Evolutionary conservation across 2,329 filamentous ascomycete genomes (phyloP).

Genomic region (Nemania sp.): DNA sequence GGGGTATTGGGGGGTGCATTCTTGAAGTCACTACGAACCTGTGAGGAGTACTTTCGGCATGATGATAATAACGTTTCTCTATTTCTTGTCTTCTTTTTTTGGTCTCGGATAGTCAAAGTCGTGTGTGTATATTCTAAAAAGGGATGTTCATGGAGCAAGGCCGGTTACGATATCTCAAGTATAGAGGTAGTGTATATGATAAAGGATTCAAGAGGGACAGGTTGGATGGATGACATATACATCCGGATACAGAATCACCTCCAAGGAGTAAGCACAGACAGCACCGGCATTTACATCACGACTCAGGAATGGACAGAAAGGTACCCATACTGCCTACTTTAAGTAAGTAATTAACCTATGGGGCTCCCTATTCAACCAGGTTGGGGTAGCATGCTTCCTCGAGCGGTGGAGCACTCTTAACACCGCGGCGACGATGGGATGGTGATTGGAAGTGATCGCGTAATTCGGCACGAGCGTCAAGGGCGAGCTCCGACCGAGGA

Average conservation of each 20-base stretch:
- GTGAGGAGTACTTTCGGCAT: slow-evolving; percentile 56
- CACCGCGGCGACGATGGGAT: slow-evolving; percentile 9
- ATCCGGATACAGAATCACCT: neutral
- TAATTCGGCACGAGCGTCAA: neutral
- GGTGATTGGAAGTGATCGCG: neutral
- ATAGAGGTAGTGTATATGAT: neutral
- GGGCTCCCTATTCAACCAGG: slow-evolving; percentile 4
- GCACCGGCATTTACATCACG: neutral
- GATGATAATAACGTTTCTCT: slow-evolving; percentile 19
- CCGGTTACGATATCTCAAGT: neutral
- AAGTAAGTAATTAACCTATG: neutral
- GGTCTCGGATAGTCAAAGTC: neutral
- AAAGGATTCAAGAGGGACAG: neutral
- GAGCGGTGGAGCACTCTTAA: slow-evolving; percentile 3
- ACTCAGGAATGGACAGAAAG: too few species aligned
- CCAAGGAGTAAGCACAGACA: slow-evolving; percentile 11
- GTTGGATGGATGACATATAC: slow-evolving; percentile 9
- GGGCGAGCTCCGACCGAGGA: neutral
- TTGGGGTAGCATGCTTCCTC: slow-evolving; percentile 6
- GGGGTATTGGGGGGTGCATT: slow-evolving; percentile 2
- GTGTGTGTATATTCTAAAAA: neutral
- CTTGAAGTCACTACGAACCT: slow-evolving; percentile 40
- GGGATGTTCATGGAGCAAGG: neutral
- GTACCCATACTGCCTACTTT: too few species aligned
- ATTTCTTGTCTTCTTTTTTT: neutral